Evolutionary conservation across 495 filamentous ascomycete genomes (phyloP), one percentile per base, ranked within the genome.

Genomic region (Chaetomium tenue): DNA sequence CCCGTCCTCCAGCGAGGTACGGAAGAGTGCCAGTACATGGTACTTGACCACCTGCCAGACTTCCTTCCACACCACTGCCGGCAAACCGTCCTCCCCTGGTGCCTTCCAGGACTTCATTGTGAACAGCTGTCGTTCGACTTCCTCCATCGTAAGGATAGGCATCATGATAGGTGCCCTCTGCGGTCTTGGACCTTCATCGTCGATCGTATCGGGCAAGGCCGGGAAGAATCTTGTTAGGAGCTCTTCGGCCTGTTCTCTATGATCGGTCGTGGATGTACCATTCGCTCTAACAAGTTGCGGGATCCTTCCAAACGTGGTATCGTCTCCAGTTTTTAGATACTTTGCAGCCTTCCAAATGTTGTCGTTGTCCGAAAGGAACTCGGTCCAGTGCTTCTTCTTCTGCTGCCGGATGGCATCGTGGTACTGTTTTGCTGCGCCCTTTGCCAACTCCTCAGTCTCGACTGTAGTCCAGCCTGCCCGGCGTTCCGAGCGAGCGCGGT

Each of bases 1-100:
- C 20, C 60, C 51, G 15, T 63, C 50, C 42, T 30, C 28, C 15
- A 63, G 60, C 12, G 60, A 63, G n/a, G 60, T 47, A 25, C 42
- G 51, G 39, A 63, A 54, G 12, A 63, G 26, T 13, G 1, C n/a
- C 22, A 63, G 23, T 18, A 53, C 60, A 8, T 47, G 40, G 23
- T 63, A 13, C 12, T 63, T 63, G 22, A 63, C 48, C 4, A 28
- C 60, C 23, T 39, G 51, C 60, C 60, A 56, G 13, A 39, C 15
- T 37, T 57, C 16, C 37, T 23, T 57, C 54, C 33, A 57, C n/a
- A 57, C 33, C 30, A 57, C 37, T 42, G 54, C 54, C 13, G 54
- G 54, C 16, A 57, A 15, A 25, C 54, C 54, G 37, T 57, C 54
- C 12, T 57, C 54, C 11, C 37, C 54, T 3, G 33, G 54, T 16